Evolutionary conservation across 306 rosid species (phyloP).

Genomic region (Cucurbita pepo): DNA sequence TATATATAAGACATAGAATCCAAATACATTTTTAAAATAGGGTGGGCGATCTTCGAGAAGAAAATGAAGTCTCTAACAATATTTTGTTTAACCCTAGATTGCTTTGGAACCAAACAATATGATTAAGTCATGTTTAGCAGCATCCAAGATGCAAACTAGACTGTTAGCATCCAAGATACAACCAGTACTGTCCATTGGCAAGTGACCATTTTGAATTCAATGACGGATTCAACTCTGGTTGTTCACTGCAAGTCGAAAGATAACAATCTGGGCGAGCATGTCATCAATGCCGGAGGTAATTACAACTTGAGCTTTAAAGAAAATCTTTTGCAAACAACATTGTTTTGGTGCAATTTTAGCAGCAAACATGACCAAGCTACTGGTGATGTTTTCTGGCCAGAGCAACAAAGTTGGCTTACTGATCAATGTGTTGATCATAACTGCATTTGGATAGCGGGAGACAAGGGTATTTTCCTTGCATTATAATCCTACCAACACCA

Average conservation of each 20-base stretch:
- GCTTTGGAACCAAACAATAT: not conserved
- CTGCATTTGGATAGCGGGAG: not conserved
- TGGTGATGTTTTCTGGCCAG: conserved; percentile 1
- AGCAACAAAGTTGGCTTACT: not conserved
- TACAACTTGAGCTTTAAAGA: not conserved
- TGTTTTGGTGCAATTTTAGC: not conserved
- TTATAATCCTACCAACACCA: too few species aligned
- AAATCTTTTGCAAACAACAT: not conserved
- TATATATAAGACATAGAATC: too few species aligned
- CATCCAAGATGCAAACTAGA: not conserved
- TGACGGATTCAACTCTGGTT: too few species aligned
- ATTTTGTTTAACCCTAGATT: too few species aligned
- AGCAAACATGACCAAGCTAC: not conserved
- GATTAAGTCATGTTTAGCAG: not conserved
- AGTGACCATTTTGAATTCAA: not conserved
- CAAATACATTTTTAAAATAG: not conserved
- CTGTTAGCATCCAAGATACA: too few species aligned
- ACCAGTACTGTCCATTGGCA: not conserved
- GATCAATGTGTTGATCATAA: not conserved
- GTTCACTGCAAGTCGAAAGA: not conserved
- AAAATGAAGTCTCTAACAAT: too few species aligned
- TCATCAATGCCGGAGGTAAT: not conserved
- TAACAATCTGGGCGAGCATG: not conserved
- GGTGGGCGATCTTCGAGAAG: too few species aligned
- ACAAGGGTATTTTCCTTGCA: too few species aligned